Conservation (phyloP, 345 rosid species). For the Theobroma cacao region DNA sequence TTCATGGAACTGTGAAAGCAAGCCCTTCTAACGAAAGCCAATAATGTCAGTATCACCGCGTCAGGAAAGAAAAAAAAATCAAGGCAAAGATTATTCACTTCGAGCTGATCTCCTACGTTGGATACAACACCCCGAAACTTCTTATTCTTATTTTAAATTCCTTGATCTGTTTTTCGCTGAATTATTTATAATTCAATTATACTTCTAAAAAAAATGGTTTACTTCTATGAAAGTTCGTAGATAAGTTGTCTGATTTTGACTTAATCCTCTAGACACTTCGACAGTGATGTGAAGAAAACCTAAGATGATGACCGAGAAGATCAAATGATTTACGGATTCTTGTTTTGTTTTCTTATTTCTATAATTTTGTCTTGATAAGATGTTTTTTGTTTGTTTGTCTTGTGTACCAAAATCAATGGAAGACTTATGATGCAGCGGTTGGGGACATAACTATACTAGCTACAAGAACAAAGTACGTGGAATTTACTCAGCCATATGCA, state of each 20-base stretch:
- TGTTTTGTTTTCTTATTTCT: constrained; percentile 1
- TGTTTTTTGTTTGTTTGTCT: neutral
- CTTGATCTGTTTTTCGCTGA: neutral
- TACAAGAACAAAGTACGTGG: constrained; percentile 30
- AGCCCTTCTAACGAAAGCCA: neutral
- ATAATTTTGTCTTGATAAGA: constrained; percentile 3
- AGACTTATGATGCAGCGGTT: constrained; percentile 45
- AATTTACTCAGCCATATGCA: constrained; percentile 51
- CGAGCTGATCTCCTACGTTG: too few species aligned
- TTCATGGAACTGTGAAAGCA: neutral
- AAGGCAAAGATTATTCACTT: too few species aligned
- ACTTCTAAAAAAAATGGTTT: too few species aligned
- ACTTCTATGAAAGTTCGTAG: neutral
- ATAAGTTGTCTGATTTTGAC: neutral
- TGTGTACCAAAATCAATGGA: neutral
- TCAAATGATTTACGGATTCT: neutral
- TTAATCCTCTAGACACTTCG: neutral
- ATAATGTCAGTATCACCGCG: neutral
- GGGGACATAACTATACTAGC: constrained; percentile 56
- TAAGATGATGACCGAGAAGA: neutral
- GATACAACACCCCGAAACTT: neutral
- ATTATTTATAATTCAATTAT: neutral
- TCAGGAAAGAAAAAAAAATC: too few species aligned
- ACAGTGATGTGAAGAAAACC: neutral
- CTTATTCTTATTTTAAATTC: neutral